A percentile compares a stretch with the other conserved stretches of the same genome.
These are phyloP conservation scores for Aureoboletus auriporus DNA, from an alignment of 768 basidiomycete genomes.

Conservation along the genomic window DNA sequence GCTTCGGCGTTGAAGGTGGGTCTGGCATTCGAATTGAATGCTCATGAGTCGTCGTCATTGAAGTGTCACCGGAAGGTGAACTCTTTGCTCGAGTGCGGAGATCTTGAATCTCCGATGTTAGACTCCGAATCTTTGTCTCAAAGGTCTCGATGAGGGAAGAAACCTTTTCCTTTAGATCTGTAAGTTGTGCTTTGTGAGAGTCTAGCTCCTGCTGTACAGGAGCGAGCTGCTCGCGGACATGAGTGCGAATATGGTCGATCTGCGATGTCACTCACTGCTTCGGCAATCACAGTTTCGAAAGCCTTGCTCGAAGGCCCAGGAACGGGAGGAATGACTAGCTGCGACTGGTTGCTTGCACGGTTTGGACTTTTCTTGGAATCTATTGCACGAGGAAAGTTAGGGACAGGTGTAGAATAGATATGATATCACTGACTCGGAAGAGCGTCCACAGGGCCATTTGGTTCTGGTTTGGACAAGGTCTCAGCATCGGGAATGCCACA, in stretches of 20 bases:
- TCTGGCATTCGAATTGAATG: conserved; percentile 21
- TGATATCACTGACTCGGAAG: conserved; percentile 13
- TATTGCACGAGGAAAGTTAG: not conserved
- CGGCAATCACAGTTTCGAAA: conserved; percentile 20
- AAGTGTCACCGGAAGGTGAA: conserved; percentile 8
- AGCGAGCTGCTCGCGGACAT: conserved; percentile 35
- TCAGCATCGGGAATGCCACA: conserved; percentile 10
- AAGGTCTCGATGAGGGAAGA: conserved; percentile 28
- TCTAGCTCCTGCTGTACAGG: conserved; percentile 51
- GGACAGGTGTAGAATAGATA: not conserved
- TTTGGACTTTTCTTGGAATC: conserved; percentile 6
- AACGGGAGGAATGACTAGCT: not conserved
- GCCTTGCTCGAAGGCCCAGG: conserved; percentile 5
- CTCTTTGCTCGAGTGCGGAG: conserved; percentile 21
- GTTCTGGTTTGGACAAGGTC: conserved; percentile 22
- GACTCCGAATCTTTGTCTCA: conserved; percentile 35
- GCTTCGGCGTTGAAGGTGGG: conserved; percentile 33
- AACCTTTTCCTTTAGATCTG: conserved; percentile 29
- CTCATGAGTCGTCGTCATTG: conserved; percentile 9
- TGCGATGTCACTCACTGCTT: conserved; percentile 24
- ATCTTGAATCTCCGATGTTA: conserved; percentile 33
- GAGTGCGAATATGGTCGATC: not conserved
- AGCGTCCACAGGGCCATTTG: conserved; percentile 7
- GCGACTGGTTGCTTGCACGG: conserved; percentile 5
- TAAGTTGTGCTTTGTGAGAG: conserved; percentile 43